Base-by-base conservation (phyloP, 2,329 filamentous ascomycete species). In the Ceratocystis papillata region DNA sequence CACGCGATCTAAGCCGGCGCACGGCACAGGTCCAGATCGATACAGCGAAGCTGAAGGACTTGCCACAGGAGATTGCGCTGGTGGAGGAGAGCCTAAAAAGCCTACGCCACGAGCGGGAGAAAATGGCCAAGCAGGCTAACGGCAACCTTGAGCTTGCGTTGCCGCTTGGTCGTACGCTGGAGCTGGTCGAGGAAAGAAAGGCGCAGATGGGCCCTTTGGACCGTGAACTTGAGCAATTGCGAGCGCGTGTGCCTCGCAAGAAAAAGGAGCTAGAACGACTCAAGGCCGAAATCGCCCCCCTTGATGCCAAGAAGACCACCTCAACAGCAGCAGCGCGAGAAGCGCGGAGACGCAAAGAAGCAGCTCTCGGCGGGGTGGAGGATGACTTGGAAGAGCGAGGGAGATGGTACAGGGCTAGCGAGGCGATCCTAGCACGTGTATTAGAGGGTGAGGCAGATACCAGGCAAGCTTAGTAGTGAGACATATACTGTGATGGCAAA, bases 331-430 rank as follows among this genome's bases (percentile, higher is more conserved):
- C 87, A 17, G 88, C 88, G n/a, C 82, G 79, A 70, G 88, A 92
- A 71, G 88, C 88, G 12, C 82, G 80, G 73, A 79, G 84, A 71
- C 80, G 87, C 71, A 87, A 85, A 73, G 87, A 90, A 71, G 81
- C 81, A 10, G 81, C 84, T 7, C 76, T 86, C 6, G 83, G 84
- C 4, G 61, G 66, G 10, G 82, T 85, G 53, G 83, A 83, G 17
- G 88, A 90, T 71, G 87, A 92, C 71, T 74, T 91, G 41, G 89
- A 92, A 73, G 86, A 89, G 74, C 81, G 85, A 70, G 89, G 87
- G 5, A 79, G 88, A 70, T 93, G 89, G 89, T 85, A 86, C 76
- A 82, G 83, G 70, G 86, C 85, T 20, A 84, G 83, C n/a, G 87
- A 90, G 72, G 76, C 77, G 7, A 81, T 79, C 12, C 73, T 91